Evolutionary conservation across 805 yeast genomes (phyloP).

Genomic region (Debaryomyces hansenii): DNA sequence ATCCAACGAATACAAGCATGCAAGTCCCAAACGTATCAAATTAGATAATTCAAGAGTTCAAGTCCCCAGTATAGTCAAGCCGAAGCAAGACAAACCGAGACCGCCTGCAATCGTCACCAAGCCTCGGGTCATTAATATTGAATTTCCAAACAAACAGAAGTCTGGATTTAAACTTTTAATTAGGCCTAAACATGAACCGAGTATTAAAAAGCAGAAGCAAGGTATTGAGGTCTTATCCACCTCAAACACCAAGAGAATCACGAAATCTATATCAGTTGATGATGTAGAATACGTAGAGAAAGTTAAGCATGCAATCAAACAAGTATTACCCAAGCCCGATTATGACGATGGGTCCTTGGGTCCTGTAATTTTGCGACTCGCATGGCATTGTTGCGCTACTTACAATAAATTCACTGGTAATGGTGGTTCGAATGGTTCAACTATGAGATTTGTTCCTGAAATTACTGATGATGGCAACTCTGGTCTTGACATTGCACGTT

Average conservation of each 20-base stretch:
- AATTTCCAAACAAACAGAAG: constrained; percentile 7
- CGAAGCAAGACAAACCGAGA: not conserved
- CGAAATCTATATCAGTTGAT: constrained; percentile 9
- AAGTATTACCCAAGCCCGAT: constrained; percentile 29
- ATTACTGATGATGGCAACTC: constrained; percentile 52
- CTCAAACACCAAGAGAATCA: constrained; percentile 1
- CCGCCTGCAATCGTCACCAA: not conserved
- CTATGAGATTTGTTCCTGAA: constrained; percentile 44
- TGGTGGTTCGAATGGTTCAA: constrained; percentile 72
- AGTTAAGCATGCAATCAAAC: constrained; percentile 36
- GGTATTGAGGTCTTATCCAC: not conserved
- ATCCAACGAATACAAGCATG: not conserved
- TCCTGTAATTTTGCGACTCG: constrained; percentile 74
- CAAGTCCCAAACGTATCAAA: not conserved
- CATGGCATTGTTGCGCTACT: constrained; percentile 90
- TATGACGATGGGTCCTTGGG: constrained; percentile 73
- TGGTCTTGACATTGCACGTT: constrained; percentile 54
- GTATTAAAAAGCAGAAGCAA: not conserved
- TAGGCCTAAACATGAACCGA: constrained; percentile 3
- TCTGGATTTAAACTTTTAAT: constrained; percentile 7
- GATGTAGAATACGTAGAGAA: constrained; percentile 10
- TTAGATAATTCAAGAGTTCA: not conserved
- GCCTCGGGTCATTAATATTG: constrained; percentile 4
- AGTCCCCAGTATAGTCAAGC: not conserved
- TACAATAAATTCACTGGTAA: constrained; percentile 53